Conservation (phyloP, 2,329 filamentous ascomycete genomes). For the Colletotrichum tabaci region DNA sequence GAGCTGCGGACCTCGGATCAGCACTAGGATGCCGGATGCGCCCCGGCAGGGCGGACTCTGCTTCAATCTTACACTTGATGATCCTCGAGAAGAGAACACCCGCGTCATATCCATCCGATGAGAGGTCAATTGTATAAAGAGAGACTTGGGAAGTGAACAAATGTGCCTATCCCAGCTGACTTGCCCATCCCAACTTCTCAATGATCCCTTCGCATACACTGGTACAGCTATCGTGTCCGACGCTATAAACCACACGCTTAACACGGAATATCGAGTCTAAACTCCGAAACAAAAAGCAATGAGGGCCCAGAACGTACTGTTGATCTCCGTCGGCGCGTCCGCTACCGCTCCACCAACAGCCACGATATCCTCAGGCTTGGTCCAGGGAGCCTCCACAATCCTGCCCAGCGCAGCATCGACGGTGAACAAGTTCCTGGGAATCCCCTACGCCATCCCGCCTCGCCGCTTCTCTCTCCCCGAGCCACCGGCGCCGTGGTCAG, state of each 20-base stretch:
- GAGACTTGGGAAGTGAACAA: neutral
- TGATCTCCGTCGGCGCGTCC: neutral
- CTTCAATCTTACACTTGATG: neutral
- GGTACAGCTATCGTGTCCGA: neutral
- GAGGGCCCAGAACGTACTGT: neutral
- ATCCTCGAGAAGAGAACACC: neutral
- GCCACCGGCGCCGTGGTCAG: neutral
- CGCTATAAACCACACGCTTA: neutral
- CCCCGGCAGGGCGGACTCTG: neutral
- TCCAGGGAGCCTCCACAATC: slow-evolving; percentile 2
- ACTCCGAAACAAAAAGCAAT: neutral
- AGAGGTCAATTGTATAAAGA: neutral
- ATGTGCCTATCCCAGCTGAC: neutral
- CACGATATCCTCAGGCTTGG: slow-evolving; percentile 15
- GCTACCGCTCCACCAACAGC: slow-evolving; percentile 2
- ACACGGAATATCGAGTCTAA: neutral
- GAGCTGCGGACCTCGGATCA: neutral
- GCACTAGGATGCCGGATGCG: neutral
- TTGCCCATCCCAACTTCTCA: neutral
- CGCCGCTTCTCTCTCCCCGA: slow-evolving; percentile 7
- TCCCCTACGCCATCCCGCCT: slow-evolving; percentile 72
- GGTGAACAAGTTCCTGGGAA: slow-evolving; percentile 59
- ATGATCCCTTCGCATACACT: too few relatives aligned
- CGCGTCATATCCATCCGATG: neutral
- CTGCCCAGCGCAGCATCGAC: neutral